Base-by-base conservation (phyloP, 805 yeast genomes). In the Kluyveromyces siamensis region DNA sequence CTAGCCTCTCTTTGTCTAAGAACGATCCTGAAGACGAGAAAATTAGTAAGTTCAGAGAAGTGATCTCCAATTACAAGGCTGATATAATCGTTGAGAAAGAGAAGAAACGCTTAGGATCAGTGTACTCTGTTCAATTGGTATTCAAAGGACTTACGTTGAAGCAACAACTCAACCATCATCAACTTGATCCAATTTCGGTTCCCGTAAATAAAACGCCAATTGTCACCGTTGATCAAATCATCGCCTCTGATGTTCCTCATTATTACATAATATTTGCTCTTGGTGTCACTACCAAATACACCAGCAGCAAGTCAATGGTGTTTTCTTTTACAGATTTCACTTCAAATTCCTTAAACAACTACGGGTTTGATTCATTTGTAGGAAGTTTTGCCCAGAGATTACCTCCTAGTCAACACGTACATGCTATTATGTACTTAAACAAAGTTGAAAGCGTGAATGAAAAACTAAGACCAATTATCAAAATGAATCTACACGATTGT, bases 261-360 rank as follows among this genome's bases (percentile, higher is more conserved):
- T 43, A 33, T 38, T 43, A 43, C 27, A 50, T 47, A 19, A 42
- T 47, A 9, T 46, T 48, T 19, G 53, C 43, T 17, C 43, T 50
- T 8, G 47, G 46, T 18, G 50, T 50, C 19, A 42, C 49, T 11
- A 49, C 48, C 9, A 50, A 48, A 38, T 19, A 19, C 5, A 14
- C 41, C 18, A 40, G 44, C 21, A 45, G 48, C 33, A 33, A 27
- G 8, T 48, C 48, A 18, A 27, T 48, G 36, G 41, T 43, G 11
- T 43, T 50, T 14, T 50, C 58, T 11, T 59, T 63, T 33, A 62
- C 67, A 10, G 68, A 63, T 51, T 62, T 63, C 41, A 62, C 63
- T 1, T 36, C 45, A 8, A 62, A 59, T 44, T 33, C 47, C 1
- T 45, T 48, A 7, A 40, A 36, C 25, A 58, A 53, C 27, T 55